Base-by-base conservation (phyloP, 176 grass and related monocot genomes). In the Zea luxurians region DNA sequence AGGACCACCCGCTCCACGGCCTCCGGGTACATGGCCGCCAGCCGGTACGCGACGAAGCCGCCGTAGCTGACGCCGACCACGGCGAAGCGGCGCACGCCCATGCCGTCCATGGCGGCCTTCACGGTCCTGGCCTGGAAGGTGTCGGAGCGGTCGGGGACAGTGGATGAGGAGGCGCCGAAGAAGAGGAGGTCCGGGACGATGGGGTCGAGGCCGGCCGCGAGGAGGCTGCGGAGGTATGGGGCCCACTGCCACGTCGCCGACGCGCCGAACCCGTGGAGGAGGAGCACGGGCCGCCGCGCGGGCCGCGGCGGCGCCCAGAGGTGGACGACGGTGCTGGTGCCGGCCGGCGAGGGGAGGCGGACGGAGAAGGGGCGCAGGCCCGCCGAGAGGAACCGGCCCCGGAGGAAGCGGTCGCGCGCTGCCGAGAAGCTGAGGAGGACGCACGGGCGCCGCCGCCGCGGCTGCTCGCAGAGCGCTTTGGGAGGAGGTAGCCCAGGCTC, bases 141-240 rank as follows among this genome's bases (percentile, higher is more conserved):
- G 2, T 97, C 93, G 36, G 93, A 88, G 42, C 93, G 88, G 17
- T 97, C 93, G 4, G 79, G 49, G 4, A 69, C 47, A 17, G 86
- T 65, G 11, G 88, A 84, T 21, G 68, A 70, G 36, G 93, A 97
- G 18, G 21, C 82, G 4, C 91, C 93, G 62, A 97, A 97, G 83
- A 97, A 97, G 84, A 97, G 89, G 48, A 97, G 87, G 78, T 97
- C 93, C 71, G 93, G 91, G 47, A 97, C 88, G 75, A 93, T 87
- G 36, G 92, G 88, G 78, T 93, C 93, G 74, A 97, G 85, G 0
- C 93, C 93, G 17, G 91, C 70, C 47, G 78, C 70, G 76, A 89
- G 69, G 70, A 97, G 86, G 13, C 73, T 20, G 38, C 84, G 78
- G 67, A 97, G 81, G 85, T 97, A 93, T 2, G 75, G 46, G 0